Evolutionary conservation across 331 rosid species (phyloP), one percentile per base, ranked within the genome.

Genomic region (Saraca asoca): DNA sequence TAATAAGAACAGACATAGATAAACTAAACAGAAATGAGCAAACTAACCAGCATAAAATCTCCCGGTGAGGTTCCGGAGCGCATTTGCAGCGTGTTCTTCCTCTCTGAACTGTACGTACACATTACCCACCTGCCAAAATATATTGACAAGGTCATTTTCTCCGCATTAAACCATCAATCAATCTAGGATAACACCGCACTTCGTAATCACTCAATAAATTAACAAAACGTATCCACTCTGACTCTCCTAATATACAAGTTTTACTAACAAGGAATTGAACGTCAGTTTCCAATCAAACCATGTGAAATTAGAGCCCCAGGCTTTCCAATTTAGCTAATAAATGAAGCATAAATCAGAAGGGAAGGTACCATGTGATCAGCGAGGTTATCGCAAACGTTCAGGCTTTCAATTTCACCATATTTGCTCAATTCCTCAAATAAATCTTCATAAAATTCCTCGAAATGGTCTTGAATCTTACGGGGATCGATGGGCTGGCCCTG

Each of bases 71-170:
- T 79, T 81, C 14, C 44, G 68, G 7, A 85, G 79, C 2, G 89
- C 87, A 67, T 81, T 81, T 14, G 81, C 89, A 15, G 91, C 91
- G 52, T 83, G 85, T 1, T 85, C 91, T 68, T 88, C 95, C 66
- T 85, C 95, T 57, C 85, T 65, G 61, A 85, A 88, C 77, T 88
- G 95, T 70, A 81, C 89, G 9, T 88, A 88, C 15, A 88, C 95
- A 81, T 88, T 85, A 16, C 95, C 95, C 20, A 88, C 89, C 89
- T 84, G 68, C 65, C 48, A 53, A 62, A 7, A 45, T 7, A 7
- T 10, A 62, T 29, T 7, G 4, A 69, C 43, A 2, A 20, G 1
- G 12, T 16, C 7, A 67, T 12, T 7, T 44, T 14, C 17, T 9
- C 12, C 7, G 61, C 1, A 33, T 33, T 11, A 55, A 13, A 31